Percentiles rank a stretch among this genome's conserved stretches.
Conservation (phyloP, 441 rosid genomes). For the Flueggea neowawraea region DNA sequence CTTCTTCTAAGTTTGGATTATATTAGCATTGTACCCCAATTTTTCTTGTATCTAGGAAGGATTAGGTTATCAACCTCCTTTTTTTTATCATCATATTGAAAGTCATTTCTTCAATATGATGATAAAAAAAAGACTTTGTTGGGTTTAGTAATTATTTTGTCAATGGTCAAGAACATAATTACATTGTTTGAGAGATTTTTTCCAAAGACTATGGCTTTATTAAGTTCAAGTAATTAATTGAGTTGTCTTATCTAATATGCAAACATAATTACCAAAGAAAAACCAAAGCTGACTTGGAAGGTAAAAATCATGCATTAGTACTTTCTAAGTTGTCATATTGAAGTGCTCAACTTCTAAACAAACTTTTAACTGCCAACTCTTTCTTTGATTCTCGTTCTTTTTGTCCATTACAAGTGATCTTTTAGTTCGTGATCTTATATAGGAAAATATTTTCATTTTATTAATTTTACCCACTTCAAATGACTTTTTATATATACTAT, state of each 20-base stretch:
- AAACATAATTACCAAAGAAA: conserved; percentile 5
- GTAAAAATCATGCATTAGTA: conserved; percentile 11
- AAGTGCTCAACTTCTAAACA: too few species aligned
- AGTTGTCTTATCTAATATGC: conserved; percentile 5
- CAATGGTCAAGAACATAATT: conserved; percentile 40
- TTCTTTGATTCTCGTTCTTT: too few species aligned
- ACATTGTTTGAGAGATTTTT: conserved; percentile 19
- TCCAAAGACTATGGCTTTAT: conserved; percentile 41
- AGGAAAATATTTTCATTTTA: too few species aligned
- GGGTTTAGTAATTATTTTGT: conserved; percentile 18
- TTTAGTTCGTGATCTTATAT: too few species aligned
- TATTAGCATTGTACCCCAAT: not conserved
- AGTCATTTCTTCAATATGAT: conserved; percentile 22
- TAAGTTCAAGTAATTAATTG: conserved; percentile 4
- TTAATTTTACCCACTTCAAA: too few species aligned
- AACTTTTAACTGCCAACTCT: too few species aligned
- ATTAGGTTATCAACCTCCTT: not conserved
- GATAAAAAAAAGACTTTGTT: too few species aligned
- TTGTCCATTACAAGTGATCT: too few species aligned
- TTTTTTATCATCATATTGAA: conserved; percentile 1
- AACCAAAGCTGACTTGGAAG: conserved; percentile 6
- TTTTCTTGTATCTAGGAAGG: not conserved
- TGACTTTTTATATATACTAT: too few species aligned
- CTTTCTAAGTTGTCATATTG: not conserved
- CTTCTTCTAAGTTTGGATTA: conserved; percentile 15